Conservation (phyloP, 192 early-diverging fungal species). For the Coemansia sp. region DNA sequence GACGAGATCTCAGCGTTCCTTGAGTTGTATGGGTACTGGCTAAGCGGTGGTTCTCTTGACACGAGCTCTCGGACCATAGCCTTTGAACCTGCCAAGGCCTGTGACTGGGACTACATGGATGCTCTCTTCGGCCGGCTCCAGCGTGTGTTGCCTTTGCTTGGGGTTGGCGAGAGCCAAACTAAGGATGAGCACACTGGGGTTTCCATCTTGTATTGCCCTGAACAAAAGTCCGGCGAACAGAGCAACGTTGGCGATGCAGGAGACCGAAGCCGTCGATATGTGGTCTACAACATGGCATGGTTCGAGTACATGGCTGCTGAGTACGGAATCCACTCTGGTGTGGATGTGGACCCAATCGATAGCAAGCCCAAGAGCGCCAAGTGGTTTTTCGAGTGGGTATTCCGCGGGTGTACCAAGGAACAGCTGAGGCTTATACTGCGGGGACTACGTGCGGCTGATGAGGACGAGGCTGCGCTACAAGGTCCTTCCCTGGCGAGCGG, state of each 20-base stretch:
- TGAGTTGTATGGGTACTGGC: conserved; percentile 30
- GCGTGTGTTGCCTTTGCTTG: background rate
- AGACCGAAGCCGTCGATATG: background rate
- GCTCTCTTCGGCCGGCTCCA: conserved; percentile 3
- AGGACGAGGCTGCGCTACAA: background rate
- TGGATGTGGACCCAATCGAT: too few species aligned
- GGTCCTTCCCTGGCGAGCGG: background rate
- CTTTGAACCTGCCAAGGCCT: background rate
- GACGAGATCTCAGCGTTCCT: conserved; percentile 19
- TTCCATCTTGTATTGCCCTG: too few species aligned
- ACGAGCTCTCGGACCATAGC: background rate
- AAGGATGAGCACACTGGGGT: background rate
- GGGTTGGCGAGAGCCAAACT: background rate
- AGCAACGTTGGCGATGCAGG: too few species aligned
- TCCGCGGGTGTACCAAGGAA: conserved; percentile 1
- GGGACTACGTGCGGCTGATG: conserved; percentile 8
- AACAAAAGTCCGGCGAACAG: too few species aligned
- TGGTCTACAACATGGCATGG: background rate
- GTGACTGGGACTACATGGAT: conserved; percentile 1
- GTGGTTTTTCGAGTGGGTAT: conserved; percentile 11
- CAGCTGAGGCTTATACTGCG: conserved; percentile 8
- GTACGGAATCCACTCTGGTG: too few species aligned
- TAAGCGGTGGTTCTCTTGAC: conserved; percentile 6
- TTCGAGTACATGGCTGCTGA: conserved; percentile 2
- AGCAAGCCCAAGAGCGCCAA: background rate